Base-by-base conservation (phyloP, 768 basidiomycete species). In the Agrocybe praecox region DNA sequence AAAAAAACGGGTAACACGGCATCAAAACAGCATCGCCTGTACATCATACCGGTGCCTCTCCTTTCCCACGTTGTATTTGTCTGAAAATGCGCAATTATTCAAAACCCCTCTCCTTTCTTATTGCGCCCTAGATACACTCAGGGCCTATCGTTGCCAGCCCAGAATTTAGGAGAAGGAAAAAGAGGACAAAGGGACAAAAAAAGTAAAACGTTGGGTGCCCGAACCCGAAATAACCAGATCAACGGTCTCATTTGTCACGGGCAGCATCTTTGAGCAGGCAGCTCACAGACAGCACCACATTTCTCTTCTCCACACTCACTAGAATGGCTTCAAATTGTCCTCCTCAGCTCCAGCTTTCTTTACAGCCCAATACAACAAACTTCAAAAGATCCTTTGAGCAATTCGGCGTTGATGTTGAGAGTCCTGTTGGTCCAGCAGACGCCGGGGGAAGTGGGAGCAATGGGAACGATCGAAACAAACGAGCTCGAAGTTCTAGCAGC, bases 371-470 rank as follows among this genome's bases (percentile, higher is more conserved):
- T 53, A 75, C 80, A 1, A 80, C 80, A 0, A 83, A 82, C 17
- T 85, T 86, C 73, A 86, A 86, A 62, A 77, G 84, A 46, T 82
- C 83, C 14, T 86, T 86, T 65, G 76, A 83, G 53, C 77, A 84
- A 63, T 83, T 80, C 59, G 82, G 81, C 26, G 80, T 83, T 57
- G 82, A 85, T 71, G 70, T 84, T 44, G 81, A 81, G 18, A 79
- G 79, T 55, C 80, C 81, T 9, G 65, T 66, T 7, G 66, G 62
- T n/a, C 32, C 42, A n/a, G 42, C 54, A 32, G 52, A 58, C 33
- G 71, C 58, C 55, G 66, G 71, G 56, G 67, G 63, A 23, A 52
- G 56, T 32, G 40, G 34, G 21, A 65, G 62, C 64, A 68, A 73
- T 66, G 74, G 62, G 19, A 79, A 80, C 61, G 75, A 82, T 53